phyloP scores from a whole-genome alignment of 23 red algal species.

The Gracilaria caudata region DNA sequence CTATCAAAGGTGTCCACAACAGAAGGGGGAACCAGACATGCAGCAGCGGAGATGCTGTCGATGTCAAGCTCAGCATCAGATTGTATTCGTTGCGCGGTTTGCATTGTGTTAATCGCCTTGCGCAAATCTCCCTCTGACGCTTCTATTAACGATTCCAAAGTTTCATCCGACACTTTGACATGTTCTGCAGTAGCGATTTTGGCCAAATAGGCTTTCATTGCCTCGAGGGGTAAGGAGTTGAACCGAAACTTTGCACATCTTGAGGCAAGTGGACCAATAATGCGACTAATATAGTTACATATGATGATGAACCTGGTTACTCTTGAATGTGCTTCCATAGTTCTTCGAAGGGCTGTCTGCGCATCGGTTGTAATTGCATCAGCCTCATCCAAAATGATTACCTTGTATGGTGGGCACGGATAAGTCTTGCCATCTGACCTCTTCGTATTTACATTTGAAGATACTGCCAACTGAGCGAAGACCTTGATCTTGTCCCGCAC shows the following conservation, averaged over 20 bases:
- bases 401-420: constrained; percentile 80
- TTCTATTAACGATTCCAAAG: constrained; percentile 43
- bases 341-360: constrained; percentile 96
- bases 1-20: constrained; percentile 73
- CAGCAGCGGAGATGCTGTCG: constrained; percentile 64
- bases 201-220: constrained; percentile 35
- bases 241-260: constrained; percentile 98
- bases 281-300: constrained; percentile 91
- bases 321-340: constrained; percentile 85
- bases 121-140: constrained; percentile 83
- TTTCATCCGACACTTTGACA: constrained; percentile 47
- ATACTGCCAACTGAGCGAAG: constrained; percentile 72
- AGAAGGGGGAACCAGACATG: constrained; percentile 75
- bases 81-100: constrained; percentile 62
- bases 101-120: constrained; percentile 87
- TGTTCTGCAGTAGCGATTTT: constrained; percentile 64
- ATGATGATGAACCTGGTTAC: constrained; percentile 94
- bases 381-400: constrained; percentile 96
- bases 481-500: constrained; percentile 97
- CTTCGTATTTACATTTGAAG: constrained; percentile 19
- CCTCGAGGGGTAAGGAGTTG: constrained; percentile 59
- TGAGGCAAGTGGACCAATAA: constrained; percentile 92
- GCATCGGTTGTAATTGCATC: constrained; percentile 97
- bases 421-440: constrained; percentile 24
- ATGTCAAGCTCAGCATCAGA: constrained; percentile 39